Base-by-base conservation (phyloP, 345 rosid genomes). In the Citrus hindsii region DNA sequence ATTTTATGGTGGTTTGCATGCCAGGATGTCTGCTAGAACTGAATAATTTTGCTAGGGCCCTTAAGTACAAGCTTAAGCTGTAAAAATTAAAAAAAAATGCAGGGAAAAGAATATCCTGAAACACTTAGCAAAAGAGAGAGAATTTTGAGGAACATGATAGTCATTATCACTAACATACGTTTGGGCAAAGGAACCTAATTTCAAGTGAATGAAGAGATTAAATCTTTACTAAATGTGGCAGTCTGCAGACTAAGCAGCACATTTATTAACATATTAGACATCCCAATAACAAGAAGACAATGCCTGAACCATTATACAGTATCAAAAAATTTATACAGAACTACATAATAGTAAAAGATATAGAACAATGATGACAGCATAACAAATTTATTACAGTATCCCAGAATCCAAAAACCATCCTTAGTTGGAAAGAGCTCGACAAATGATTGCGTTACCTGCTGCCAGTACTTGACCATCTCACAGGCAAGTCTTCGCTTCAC, bases 391-490 rank as follows among this genome's bases (percentile, higher is more conserved):
- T 30, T 27, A 35, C 33, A 59, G 73, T 70, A 63, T 61, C 40
- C 40, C 56, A 74, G 48, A 73, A 19, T 65, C 81, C 21, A 65
- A 71, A 24, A 30, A 24, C 24, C 35, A 74, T 18, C 10, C 65
- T 73, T 22, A 25, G 66, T 55, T 62, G 61, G 12, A 73, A 37
- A 70, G 19, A 71, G 55, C 71, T 69, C 28, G 40, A 27, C 69
- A 46, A 75, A 58, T 25, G 42, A 56, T 18, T 19, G 64, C 32
- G 9, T 58, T 90, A 96, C 99, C 97, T 97, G 99, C 87, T 94
- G 98, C 99, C 98, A 97, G 80, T 92, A 94, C 84, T 92, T 97
- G 16, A 94, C 98, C 98, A 97, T 93, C 91, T 97, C 99, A 83
- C 99, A 97, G 71, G 98, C 93, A 86, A 97, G 98, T 83, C 99